Base-by-base conservation (phyloP, 208 protist genomes). In the Phytomonas francai region DNA sequence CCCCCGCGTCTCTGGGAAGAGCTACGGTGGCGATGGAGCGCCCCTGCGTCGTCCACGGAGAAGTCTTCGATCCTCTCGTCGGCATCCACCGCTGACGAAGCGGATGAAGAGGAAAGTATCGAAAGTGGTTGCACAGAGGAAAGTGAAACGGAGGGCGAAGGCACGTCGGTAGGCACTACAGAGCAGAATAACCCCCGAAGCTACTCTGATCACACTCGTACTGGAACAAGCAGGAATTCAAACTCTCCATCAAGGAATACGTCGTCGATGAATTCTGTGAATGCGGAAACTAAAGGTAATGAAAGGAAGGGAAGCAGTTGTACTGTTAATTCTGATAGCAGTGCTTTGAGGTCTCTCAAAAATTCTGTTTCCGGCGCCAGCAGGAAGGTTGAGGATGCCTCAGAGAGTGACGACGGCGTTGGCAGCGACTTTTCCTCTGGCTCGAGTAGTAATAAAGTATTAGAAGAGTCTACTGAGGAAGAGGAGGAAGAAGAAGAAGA, bases 21-120 rank as follows among this genome's bases (percentile, higher is more conserved):
- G 57, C 51, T 59, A 67, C 79, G 79, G 16, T 84, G 79, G 79
- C 79, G 79, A 3, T 81, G 75, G 79, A 84, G 79, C 70, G 70
- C 67, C 28, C 79, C 79, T 30, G 75, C 79, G 22, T 80, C 72
- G 0, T 39, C 34, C 34, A 9, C 3, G 34, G 34, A 39, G 9
- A 9, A 9, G 34, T 39, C 34, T 3, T 39, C 34, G 34, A 39
- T 9, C 34, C 9, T 9, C 71, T 67, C 6, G 14, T 19, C 11
- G 72, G 42, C 45, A 30, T n/a, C 45, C 45, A 29, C 67, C 11
- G 12, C 9, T 51, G 49, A 60, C 2, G 64, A 62, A 29, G 65
- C 57, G 33, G 59, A 36, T 31, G 19, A 39, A 39, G 27, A 63
- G 0, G 36, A 42, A 25, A n/a, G 16, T 11, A 34, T 42, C 16